Conservation (phyloP, 169 alveolate species). For the Plasmodium relictum region DNA sequence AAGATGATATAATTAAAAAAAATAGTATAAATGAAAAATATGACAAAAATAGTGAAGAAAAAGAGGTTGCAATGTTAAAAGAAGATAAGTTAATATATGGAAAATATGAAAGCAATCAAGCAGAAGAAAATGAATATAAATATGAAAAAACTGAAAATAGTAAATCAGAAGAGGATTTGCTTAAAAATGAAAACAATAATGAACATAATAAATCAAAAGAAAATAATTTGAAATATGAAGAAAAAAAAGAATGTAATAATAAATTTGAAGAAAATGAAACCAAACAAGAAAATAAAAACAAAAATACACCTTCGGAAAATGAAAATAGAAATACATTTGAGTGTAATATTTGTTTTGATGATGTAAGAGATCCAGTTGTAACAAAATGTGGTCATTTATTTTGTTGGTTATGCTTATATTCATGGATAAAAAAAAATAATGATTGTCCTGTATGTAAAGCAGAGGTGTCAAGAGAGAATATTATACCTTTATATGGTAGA, state of each 20-base stretch:
- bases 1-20: too few relatives aligned
- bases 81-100: too few relatives aligned
- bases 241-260: background rate
- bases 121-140: too few relatives aligned
- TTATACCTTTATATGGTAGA: conserved; percentile 94
- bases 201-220: too few relatives aligned
- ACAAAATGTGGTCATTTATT: conserved; percentile 98
- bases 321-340: conserved; percentile 88
- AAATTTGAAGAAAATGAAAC: conserved; percentile 5
- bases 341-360: conserved; percentile 97
- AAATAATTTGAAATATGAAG: too few relatives aligned
- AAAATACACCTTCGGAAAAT: conserved; percentile 34
- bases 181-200: too few relatives aligned
- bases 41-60: too few relatives aligned
- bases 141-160: too few relatives aligned
- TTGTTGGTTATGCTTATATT: conserved; percentile 96
- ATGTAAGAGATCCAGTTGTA: conserved; percentile 97
- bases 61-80: too few relatives aligned
- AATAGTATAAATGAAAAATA: too few relatives aligned
- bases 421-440: conserved; percentile 94
- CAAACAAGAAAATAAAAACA: background rate
- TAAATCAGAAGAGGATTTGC: too few relatives aligned
- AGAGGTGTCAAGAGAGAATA: conserved; percentile 92
- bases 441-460: conserved; percentile 97
- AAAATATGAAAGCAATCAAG: too few relatives aligned